Base-by-base conservation (phyloP, 805 yeast species). In the Candida ulmi region DNA sequence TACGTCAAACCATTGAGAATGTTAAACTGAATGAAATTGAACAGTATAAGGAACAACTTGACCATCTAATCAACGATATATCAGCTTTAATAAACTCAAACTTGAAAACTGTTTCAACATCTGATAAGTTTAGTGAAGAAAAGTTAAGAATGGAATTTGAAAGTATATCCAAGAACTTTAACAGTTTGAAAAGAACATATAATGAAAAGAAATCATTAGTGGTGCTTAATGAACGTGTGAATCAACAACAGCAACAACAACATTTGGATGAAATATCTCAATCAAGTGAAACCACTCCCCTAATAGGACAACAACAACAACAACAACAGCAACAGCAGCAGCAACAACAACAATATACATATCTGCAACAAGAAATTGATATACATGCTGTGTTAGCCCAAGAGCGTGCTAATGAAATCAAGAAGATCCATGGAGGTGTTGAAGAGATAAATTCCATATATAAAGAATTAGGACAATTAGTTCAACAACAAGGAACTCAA, bases 401-500 rank as follows among this genome's bases (percentile, higher is more conserved):
- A 41, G 91, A 87, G 52, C 66, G 96, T 40, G 80, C 83, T 38
- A 64, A 75, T 18, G 93, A 87, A 45, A 83, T 90, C 25, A 67
- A 70, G 24, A 79, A 76, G 44, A 81, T 88, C 8, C 80, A 83
- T 32, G 76, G 77, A 31, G 95, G 95, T 0, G 87, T 88, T 11
- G 74, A 71, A 38, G 96, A 90, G 48, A 86, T 90, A 31, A 88
- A 90, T 58, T 72, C 88, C 9, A 88, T 90, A 4, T 88, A 88
- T 58, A 78, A 79, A 48, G 95, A 88, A 52, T 61, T 90, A 41
- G 88, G 88, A 13, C 72, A 77, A 29, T 64, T 90, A 51, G 93
- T 90, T 2, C 68, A 72, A 38, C 90, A 87, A 58, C 97, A 90
- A 57, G 96, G 95, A 6, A 80, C 75, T 24, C 88, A 85, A 48